phyloP scores from a whole-genome alignment of 116 monocot genomes.

The Posidonia oceanica region DNA sequence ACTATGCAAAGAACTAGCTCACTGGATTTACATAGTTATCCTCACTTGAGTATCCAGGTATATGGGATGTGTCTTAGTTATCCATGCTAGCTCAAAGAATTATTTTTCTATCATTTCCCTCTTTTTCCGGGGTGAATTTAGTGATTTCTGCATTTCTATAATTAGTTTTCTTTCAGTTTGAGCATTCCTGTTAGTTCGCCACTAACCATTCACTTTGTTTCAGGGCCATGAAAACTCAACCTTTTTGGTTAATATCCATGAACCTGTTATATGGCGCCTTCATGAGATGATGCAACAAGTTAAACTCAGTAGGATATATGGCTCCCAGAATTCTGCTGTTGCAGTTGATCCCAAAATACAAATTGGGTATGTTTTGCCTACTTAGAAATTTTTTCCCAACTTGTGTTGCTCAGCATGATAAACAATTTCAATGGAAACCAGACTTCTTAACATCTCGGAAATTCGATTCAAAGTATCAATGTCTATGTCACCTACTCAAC shows the following conservation, averaged over 20 bases:
- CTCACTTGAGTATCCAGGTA: conserved; percentile 85
- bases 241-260: conserved; percentile 91
- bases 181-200: not conserved
- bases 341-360: conserved; percentile 82
- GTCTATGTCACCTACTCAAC: conserved; percentile 90
- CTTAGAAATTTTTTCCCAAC: not conserved
- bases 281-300: conserved; percentile 86
- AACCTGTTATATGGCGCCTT: conserved; percentile 95
- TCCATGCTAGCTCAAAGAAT: no score
- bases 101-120: no score
- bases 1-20: conserved; percentile 79
- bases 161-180: not conserved
- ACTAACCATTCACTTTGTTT: conserved; percentile 5
- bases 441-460: conserved; percentile 85
- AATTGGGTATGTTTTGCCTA: conserved; percentile 54
- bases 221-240: conserved; percentile 72
- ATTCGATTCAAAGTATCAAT: conserved; percentile 87
- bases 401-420: not conserved
- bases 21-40: conserved; percentile 68
- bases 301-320: conserved; percentile 46
- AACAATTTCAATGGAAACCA: conserved; percentile 10
- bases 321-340: conserved; percentile 52
- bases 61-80: not conserved
- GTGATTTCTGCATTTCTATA: not conserved
- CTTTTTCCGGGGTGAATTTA: no score